Conservation (phyloP, 106 monocot genomes). For the Narthecium ossifragum region DNA sequence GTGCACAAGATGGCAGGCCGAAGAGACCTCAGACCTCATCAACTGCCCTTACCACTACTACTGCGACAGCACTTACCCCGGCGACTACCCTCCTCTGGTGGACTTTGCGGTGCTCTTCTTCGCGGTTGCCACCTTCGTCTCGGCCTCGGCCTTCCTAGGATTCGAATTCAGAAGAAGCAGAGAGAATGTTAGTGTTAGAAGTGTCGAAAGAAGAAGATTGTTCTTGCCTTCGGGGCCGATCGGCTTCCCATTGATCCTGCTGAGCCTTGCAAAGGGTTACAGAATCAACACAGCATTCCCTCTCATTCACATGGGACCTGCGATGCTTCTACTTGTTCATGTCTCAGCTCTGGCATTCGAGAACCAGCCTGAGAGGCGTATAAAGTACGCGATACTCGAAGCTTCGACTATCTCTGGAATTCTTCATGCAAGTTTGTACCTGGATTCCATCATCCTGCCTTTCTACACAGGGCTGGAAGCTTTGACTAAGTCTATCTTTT, state of each 20-base stretch:
- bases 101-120: constrained; percentile 42
- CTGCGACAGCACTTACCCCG: constrained; percentile 57
- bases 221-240: constrained; percentile 71
- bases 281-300: constrained; percentile 61
- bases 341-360: constrained; percentile 68
- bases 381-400: constrained; percentile 54
- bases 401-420: constrained; percentile 82
- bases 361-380: constrained; percentile 24
- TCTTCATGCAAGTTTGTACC: constrained; percentile 60
- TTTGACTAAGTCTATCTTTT: constrained; percentile 34
- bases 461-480: constrained; percentile 87
- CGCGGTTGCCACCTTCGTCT: constrained; percentile 31
- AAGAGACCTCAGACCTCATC: constrained; percentile 39
- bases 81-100: constrained; percentile 37
- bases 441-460: constrained; percentile 65
- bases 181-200: neutral
- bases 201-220: constrained; percentile 24
- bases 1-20: constrained; percentile 84
- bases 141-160: constrained; percentile 28
- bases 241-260: constrained; percentile 46
- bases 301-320: constrained; percentile 49
- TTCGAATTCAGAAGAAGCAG: constrained; percentile 12
- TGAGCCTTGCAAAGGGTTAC: constrained; percentile 54
- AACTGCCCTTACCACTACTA: constrained; percentile 74
- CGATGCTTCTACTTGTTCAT: constrained; percentile 52